Conservation (phyloP, 2,329 filamentous ascomycete species). For the Colletotrichum liriopes region DNA sequence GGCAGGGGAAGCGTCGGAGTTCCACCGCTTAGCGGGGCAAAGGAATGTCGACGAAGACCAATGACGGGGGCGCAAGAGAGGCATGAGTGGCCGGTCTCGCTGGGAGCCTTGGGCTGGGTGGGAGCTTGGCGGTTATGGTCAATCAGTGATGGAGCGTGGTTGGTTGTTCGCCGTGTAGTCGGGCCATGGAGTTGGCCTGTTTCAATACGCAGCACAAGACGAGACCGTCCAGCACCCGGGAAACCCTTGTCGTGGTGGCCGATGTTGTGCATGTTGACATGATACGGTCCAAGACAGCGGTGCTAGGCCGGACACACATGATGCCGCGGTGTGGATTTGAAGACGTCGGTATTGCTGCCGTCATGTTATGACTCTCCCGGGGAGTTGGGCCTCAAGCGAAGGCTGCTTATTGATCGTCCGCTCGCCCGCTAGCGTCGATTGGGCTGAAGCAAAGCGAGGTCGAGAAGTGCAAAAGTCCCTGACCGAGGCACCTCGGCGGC, state of each 20-base stretch:
- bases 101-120: not conserved
- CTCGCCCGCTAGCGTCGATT: conserved; percentile 1
- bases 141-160: not conserved
- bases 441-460: conserved; percentile 1
- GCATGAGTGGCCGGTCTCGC: conserved; percentile 17
- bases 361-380: not conserved
- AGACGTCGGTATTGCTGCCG: not conserved
- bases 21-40: conserved; percentile 33
- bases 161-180: not conserved
- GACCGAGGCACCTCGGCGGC: conserved; percentile 11
- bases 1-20: conserved; percentile 37
- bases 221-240: not conserved
- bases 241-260: conserved; percentile 22
- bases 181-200: not conserved
- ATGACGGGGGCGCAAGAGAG: conserved; percentile 9
- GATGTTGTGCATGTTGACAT: conserved; percentile 38
- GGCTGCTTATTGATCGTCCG: not conserved
- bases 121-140: conserved; percentile 5
- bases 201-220: not conserved
- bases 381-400: not conserved
- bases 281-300: conserved; percentile 25
- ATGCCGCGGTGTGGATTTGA: not conserved
- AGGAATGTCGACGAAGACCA: conserved; percentile 28
- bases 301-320: conserved; percentile 7
- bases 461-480: conserved; percentile 15